A percentile compares a stretch with the other conserved stretches of the same genome.
phyloP scores from a whole-genome alignment of 805 yeast genomes.

The Ascoidea asiatica region DNA sequence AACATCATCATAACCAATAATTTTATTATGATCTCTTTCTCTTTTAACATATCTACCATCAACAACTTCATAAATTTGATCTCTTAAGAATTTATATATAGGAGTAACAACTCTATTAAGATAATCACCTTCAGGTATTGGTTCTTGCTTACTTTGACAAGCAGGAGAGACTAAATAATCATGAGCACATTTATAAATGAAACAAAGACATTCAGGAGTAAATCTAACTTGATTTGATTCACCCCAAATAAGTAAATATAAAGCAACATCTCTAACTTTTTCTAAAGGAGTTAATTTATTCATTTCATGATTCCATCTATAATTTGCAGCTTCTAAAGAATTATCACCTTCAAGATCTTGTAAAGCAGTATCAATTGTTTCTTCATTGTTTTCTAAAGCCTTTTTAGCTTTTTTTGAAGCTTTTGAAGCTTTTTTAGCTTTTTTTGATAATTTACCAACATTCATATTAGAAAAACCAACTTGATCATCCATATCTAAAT shows the following conservation, averaged over 20 bases:
- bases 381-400: constrained; percentile 47
- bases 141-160: constrained; percentile 63
- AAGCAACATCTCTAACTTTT: constrained; percentile 51
- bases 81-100: constrained; percentile 51
- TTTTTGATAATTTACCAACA: constrained; percentile 62
- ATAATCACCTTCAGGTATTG: constrained; percentile 55
- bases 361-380: constrained; percentile 40
- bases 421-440: constrained; percentile 71
- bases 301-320: constrained; percentile 64
- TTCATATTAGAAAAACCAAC: constrained; percentile 75
- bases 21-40: constrained; percentile 53
- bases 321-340: constrained; percentile 80
- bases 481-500: constrained; percentile 73
- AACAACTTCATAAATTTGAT: constrained; percentile 47
- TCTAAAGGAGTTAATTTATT: constrained; percentile 36
- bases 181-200: constrained; percentile 86
- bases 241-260: constrained; percentile 59
- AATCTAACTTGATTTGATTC: constrained; percentile 79
- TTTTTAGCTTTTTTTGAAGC: constrained; percentile 66
- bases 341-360: constrained; percentile 70
- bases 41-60: constrained; percentile 47
- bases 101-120: constrained; percentile 91
- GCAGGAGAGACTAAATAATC: constrained; percentile 83
- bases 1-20: constrained; percentile 93
- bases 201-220: constrained; percentile 81